A percentile compares a stretch with the other conserved stretches of the same genome.
Evolutionary conservation across 805 yeast genomes (phyloP).

Genomic region (Yamadazyma laniorum): DNA sequence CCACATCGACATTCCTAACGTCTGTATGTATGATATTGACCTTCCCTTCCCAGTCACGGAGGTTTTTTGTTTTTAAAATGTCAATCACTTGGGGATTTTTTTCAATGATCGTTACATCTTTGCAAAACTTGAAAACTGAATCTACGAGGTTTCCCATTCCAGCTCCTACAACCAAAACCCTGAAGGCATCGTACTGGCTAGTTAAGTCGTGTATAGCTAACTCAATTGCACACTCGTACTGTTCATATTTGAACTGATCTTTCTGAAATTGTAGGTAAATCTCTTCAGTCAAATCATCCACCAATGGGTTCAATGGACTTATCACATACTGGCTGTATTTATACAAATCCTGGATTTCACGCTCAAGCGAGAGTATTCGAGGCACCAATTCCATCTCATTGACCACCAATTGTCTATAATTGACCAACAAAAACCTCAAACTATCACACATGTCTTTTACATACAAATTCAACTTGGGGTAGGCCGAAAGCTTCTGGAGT

Average conservation of each 20-base stretch:
- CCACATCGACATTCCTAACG: slow-evolving; percentile 43
- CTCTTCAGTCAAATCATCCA: slow-evolving; percentile 51
- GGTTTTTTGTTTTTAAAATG: background rate
- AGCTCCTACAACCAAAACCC: slow-evolving; percentile 73
- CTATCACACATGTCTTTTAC: background rate
- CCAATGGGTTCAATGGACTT: slow-evolving; percentile 72
- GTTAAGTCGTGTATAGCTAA: slow-evolving; percentile 44
- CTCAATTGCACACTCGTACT: slow-evolving; percentile 63
- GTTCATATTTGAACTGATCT: slow-evolving; percentile 66
- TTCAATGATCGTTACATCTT: slow-evolving; percentile 55
- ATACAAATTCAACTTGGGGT: slow-evolving; percentile 4
- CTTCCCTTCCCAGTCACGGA: slow-evolving; percentile 46
- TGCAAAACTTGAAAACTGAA: slow-evolving; percentile 13
- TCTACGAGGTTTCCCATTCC: slow-evolving; percentile 84
- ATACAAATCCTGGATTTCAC: background rate
- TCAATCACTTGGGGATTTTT: slow-evolving; percentile 41
- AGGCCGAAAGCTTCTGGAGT: slow-evolving; percentile 2
- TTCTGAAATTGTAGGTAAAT: slow-evolving; percentile 71
- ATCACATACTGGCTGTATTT: slow-evolving; percentile 18
- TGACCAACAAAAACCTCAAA: slow-evolving; percentile 1
- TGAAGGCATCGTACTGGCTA: slow-evolving; percentile 1
- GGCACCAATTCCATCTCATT: background rate
- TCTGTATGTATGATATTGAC: slow-evolving; percentile 59
- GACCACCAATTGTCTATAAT: slow-evolving; percentile 1
- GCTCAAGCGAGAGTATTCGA: background rate